phyloP scores from a whole-genome alignment of 371 early-diverging fungal species.

The Rhizopus sp. region DNA sequence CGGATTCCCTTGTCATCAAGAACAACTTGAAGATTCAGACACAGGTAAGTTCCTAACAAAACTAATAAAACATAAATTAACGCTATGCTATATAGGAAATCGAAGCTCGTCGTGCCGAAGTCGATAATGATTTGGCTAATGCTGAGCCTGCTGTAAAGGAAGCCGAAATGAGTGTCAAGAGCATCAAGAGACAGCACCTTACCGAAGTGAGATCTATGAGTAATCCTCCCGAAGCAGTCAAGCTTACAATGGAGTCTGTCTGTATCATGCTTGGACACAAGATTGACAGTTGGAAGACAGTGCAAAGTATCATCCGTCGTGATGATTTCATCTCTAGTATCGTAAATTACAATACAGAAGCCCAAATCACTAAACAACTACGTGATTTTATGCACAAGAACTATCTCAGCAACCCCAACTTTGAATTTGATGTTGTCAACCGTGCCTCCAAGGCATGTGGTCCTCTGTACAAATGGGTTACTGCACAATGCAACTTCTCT shows the following conservation, averaged over 20 bases:
- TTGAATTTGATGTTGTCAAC: slow-evolving; percentile 92
- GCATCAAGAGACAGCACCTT: slow-evolving; percentile 95
- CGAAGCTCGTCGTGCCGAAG: slow-evolving; percentile 77
- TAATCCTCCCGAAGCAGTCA: slow-evolving; percentile 97
- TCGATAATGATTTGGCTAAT: slow-evolving; percentile 88
- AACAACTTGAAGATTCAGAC: slow-evolving; percentile 78
- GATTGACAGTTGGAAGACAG: slow-evolving; percentile 83
- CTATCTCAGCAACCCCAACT: slow-evolving; percentile 83
- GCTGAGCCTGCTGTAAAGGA: slow-evolving; percentile 98
- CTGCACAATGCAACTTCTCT: slow-evolving; percentile 94
- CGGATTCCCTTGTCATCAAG: slow-evolving; percentile 80
- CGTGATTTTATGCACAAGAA: slow-evolving; percentile 79
- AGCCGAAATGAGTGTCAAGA: slow-evolving; percentile 91
- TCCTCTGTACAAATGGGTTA: slow-evolving; percentile 97
- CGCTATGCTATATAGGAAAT: slow-evolving; percentile 57
- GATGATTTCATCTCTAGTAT: slow-evolving; percentile 98
- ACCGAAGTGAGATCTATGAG: slow-evolving; percentile 99
- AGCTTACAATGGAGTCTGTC: slow-evolving; percentile 97
- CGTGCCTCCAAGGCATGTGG: slow-evolving; percentile 99
- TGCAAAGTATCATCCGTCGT: slow-evolving; percentile 89
- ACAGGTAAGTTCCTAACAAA: slow-evolving; percentile 29
- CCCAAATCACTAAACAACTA: slow-evolving; percentile 70
- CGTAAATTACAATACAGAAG: slow-evolving; percentile 91
- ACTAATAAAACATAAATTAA: neutral
- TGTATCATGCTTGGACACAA: slow-evolving; percentile 93